These are phyloP conservation scores for Trametes punicea DNA, from an alignment of 768 basidiomycete species.

Conservation along the genomic window DNA sequence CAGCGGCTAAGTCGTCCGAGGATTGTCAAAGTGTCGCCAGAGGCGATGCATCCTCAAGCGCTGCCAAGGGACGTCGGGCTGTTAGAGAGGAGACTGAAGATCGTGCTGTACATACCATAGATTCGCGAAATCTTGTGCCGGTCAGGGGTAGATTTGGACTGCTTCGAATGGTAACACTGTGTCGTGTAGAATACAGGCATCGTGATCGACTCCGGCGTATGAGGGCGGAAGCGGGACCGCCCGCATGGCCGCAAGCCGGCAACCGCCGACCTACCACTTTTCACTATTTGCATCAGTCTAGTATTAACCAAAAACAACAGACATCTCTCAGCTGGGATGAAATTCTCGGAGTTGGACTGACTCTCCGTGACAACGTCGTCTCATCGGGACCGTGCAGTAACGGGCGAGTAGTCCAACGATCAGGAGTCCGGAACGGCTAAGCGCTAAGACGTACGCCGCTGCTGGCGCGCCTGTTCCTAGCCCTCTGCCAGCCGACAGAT, in stretches of 20 bases:
- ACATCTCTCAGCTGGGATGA: too few species aligned
- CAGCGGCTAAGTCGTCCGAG: not conserved
- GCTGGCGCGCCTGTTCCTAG: not conserved
- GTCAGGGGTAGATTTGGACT: not conserved
- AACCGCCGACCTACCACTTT: constrained; percentile 4
- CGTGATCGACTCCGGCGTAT: not conserved
- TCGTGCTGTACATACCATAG: constrained; percentile 3
- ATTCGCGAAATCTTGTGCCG: constrained; percentile 1
- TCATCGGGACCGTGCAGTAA: not conserved
- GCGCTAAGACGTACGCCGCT: not conserved
- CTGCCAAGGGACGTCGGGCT: not conserved
- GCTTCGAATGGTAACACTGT: not conserved
- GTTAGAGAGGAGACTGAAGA: not conserved
- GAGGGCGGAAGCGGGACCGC: constrained; percentile 2
- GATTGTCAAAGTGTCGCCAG: not conserved
- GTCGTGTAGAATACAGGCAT: not conserved
- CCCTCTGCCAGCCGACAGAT: not conserved
- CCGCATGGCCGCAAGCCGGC: constrained; percentile 5
- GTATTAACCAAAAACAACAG: too few species aligned
- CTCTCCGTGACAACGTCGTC: too few species aligned
- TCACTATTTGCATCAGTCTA: too few species aligned
- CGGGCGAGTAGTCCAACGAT: not conserved
- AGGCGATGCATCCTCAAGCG: not conserved
- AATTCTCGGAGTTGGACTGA: too few species aligned
- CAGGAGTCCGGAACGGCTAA: not conserved